phyloP scores from a whole-genome alignment of 345 rosid species.

The Murraya paniculata region DNA sequence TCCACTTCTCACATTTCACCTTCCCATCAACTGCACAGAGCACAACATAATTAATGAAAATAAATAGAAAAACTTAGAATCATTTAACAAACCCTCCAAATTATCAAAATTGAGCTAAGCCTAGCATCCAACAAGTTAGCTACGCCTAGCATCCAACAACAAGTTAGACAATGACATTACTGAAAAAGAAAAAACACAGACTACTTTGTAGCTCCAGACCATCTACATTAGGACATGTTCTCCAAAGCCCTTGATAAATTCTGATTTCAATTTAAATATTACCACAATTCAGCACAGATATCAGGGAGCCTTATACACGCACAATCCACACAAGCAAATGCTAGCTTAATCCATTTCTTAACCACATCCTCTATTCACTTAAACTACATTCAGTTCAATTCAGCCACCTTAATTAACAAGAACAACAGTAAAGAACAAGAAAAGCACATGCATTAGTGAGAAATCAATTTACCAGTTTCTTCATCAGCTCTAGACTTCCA shows the following conservation, averaged over 20 bases:
- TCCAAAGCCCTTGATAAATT: neutral
- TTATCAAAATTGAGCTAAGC: neutral
- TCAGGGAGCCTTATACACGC: too few relatives aligned
- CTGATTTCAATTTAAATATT: neutral
- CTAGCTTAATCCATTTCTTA: neutral
- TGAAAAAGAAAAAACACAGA: neutral
- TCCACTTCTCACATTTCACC: slow-evolving; percentile 96
- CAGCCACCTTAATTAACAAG: neutral
- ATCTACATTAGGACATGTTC: neutral
- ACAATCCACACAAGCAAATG: neutral
- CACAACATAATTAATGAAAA: slow-evolving; percentile 1
- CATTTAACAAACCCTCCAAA: neutral
- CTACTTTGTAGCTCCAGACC: neutral
- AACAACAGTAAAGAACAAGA: neutral
- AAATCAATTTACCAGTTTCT: slow-evolving; percentile 63
- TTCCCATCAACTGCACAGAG: slow-evolving; percentile 69
- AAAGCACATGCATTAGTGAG: neutral
- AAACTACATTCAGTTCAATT: neutral
- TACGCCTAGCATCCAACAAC: neutral
- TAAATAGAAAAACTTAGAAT: slow-evolving; percentile 1
- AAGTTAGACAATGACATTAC: neutral
- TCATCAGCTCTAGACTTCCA: slow-evolving; percentile 81
- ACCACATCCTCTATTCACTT: neutral
- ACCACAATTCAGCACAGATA: neutral
- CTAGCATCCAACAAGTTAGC: neutral